These are phyloP conservation scores for Fomitopsis pinicola DNA, from an alignment of 1,284 basidiomycete species.

Conservation along the genomic window DNA sequence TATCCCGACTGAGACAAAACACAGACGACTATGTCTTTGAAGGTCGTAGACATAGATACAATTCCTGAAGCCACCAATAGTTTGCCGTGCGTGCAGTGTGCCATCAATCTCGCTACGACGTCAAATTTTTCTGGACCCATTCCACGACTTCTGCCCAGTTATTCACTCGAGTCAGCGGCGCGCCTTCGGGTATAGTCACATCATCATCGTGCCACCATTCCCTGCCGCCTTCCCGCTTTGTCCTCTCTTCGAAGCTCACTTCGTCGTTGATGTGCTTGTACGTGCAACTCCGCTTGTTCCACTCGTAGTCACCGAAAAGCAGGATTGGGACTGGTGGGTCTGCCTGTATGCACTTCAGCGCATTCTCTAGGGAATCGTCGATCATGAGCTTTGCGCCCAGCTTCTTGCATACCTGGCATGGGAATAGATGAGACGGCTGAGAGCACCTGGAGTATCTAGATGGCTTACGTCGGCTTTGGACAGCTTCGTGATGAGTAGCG, in stretches of 20 bases:
- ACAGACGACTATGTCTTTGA: too few relatives aligned
- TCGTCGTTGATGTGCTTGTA: conserved; percentile 44
- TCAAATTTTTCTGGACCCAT: conserved; percentile 37
- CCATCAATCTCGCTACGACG: background rate
- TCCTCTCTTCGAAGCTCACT: conserved; percentile 54
- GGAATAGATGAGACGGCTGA: background rate
- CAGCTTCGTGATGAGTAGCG: conserved; percentile 53
- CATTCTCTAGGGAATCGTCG: conserved; percentile 80
- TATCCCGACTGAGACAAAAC: too few relatives aligned
- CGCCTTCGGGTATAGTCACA: conserved; percentile 38
- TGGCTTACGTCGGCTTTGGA: conserved; percentile 62
- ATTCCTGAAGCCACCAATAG: too few relatives aligned
- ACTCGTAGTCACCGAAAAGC: conserved; percentile 74
- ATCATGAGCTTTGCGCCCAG: conserved; percentile 63
- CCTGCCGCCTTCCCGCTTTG: conserved; percentile 42
- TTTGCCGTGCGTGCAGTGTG: too few relatives aligned
- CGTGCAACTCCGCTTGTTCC: conserved; percentile 58
- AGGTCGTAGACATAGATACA: too few relatives aligned
- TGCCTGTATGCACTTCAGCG: conserved; percentile 48
- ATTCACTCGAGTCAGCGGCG: conserved; percentile 43
- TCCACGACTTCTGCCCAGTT: conserved; percentile 53
- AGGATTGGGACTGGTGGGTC: conserved; percentile 49
- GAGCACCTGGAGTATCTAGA: background rate
- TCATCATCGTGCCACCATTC: conserved; percentile 58
- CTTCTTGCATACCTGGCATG: conserved; percentile 53